Percentiles rank a stretch among this genome's conserved stretches.
These are phyloP conservation scores for Flammula alnicola DNA, from an alignment of 1,284 basidiomycete genomes.

Conservation along the genomic window DNA sequence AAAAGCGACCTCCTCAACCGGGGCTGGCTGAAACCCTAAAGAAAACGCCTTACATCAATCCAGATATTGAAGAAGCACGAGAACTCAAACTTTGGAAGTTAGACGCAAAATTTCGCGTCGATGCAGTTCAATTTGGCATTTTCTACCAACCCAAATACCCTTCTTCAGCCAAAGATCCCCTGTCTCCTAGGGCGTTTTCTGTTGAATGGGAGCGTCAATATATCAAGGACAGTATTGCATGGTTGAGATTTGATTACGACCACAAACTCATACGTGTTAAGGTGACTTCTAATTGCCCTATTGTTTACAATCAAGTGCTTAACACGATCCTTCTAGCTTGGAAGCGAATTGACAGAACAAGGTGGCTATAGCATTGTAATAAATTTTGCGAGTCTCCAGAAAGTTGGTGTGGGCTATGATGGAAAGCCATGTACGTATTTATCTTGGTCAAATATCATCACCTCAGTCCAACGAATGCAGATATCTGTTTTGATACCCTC, in stretches of 20 bases:
- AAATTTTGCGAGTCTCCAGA: slow-evolving; percentile 60
- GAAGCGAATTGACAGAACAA: slow-evolving; percentile 56
- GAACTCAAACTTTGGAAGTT: slow-evolving; percentile 50
- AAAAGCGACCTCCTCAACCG: slow-evolving; percentile 22
- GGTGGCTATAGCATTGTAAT: slow-evolving; percentile 55
- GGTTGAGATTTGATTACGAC: slow-evolving; percentile 65
- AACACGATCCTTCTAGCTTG: slow-evolving; percentile 45
- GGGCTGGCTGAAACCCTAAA: slow-evolving; percentile 41
- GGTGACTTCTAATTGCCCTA: slow-evolving; percentile 37
- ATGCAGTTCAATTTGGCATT: slow-evolving; percentile 65
- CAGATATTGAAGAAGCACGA: slow-evolving; percentile 60
- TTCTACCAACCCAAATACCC: slow-evolving; percentile 47
- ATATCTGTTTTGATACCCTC: slow-evolving; percentile 67
- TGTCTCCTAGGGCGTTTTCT: slow-evolving; percentile 58
- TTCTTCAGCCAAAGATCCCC: slow-evolving; percentile 33
- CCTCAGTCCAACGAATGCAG: slow-evolving; percentile 34
- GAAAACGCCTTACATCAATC: slow-evolving; percentile 66
- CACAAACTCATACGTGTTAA: slow-evolving; percentile 65
- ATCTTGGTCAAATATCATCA: no score
- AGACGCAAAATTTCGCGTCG: slow-evolving; percentile 52
- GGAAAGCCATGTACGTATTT: slow-evolving; percentile 44
- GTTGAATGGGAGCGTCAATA: slow-evolving; percentile 50
- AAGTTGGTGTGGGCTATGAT: slow-evolving; percentile 62
- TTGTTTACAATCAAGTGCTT: not conserved
- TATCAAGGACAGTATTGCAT: slow-evolving; percentile 45